A percentile compares a stretch with the other conserved stretches of the same genome.
phyloP scores from a whole-genome alignment of 108 stramenopile species.

The Skeletonema potamos region DNA sequence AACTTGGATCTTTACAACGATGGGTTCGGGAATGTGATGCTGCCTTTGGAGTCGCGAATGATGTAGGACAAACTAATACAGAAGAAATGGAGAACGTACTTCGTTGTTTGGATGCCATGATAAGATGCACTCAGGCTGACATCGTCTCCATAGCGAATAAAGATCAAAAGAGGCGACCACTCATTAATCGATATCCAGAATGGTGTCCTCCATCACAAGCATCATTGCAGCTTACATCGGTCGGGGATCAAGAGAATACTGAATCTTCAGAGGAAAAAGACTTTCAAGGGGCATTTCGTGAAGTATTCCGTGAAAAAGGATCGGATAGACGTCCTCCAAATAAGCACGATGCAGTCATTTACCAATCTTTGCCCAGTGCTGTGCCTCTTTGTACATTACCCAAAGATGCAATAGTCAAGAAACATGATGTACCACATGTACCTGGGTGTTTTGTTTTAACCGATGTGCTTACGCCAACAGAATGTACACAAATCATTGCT shows the following conservation, averaged over 20 bases:
- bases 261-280: neutral
- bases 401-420: constrained; percentile 13
- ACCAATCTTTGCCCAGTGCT: constrained; percentile 4
- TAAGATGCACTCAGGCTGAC: constrained; percentile 12
- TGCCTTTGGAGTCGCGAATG: constrained; percentile 1
- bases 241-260: neutral
- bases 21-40: constrained; percentile 41
- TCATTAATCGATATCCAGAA: constrained; percentile 6
- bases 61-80: constrained; percentile 14
- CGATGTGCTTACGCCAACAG: constrained; percentile 46
- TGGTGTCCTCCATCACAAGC: neutral
- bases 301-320: constrained; percentile 28
- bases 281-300: constrained; percentile 14
- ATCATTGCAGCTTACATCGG: constrained; percentile 15
- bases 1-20: constrained; percentile 31
- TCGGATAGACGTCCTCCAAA: constrained; percentile 25
- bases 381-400: neutral
- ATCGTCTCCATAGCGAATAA: constrained; percentile 1
- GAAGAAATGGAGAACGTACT: constrained; percentile 31
- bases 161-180: neutral
- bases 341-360: constrained; percentile 18
- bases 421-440: constrained; percentile 33
- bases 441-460: constrained; percentile 39
- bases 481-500: constrained; percentile 44
- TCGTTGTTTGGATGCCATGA: constrained; percentile 22